Evolutionary conservation across 805 yeast species (phyloP).

Genomic region (Nakazawaea populi): DNA sequence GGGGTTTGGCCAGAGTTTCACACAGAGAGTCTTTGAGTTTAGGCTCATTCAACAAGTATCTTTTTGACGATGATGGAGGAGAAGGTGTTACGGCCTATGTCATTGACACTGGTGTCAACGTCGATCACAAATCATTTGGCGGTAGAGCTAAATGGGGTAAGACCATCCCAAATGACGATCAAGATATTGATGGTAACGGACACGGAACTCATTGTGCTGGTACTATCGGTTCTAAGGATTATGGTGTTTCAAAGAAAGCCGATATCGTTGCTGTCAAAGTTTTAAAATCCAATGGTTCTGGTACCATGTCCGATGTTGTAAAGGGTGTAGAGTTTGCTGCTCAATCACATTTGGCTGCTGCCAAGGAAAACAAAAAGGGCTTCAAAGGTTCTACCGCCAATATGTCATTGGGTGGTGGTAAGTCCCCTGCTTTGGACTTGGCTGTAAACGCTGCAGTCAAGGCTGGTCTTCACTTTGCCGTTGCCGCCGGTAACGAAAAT

Average conservation of each 20-base stretch:
- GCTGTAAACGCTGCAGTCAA: slow-evolving; percentile 88
- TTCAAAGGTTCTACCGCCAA: slow-evolving; percentile 86
- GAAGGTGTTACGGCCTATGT: slow-evolving; percentile 82
- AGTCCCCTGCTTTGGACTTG: slow-evolving; percentile 76
- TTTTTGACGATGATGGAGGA: slow-evolving; percentile 70
- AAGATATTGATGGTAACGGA: slow-evolving; percentile 78
- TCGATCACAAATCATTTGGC: slow-evolving; percentile 68
- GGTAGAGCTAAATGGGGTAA: slow-evolving; percentile 87
- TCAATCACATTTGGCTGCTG: slow-evolving; percentile 52
- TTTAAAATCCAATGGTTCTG: slow-evolving; percentile 75
- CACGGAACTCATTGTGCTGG: slow-evolving; percentile 99
- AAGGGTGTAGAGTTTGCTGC: slow-evolving; percentile 86
- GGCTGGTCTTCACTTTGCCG: slow-evolving; percentile 88
- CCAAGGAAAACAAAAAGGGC: slow-evolving; percentile 49
- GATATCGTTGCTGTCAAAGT: slow-evolving; percentile 80
- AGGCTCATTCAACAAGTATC: slow-evolving; percentile 66
- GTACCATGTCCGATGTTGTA: slow-evolving; percentile 77
- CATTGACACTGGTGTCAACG: slow-evolving; percentile 84
- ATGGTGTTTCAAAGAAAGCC: slow-evolving; percentile 83
- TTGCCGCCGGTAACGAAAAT: slow-evolving; percentile 94
- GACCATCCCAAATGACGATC: slow-evolving; percentile 68
- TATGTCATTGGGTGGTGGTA: slow-evolving; percentile 94
- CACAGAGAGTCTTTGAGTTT: slow-evolving; percentile 69
- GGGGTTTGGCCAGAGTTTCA: slow-evolving; percentile 91
- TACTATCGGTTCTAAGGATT: slow-evolving; percentile 73